Percentiles rank a stretch among this genome's conserved stretches.
These are phyloP conservation scores for Phaseolus coccineus DNA, from an alignment of 331 rosid genomes.

Conservation along the genomic window DNA sequence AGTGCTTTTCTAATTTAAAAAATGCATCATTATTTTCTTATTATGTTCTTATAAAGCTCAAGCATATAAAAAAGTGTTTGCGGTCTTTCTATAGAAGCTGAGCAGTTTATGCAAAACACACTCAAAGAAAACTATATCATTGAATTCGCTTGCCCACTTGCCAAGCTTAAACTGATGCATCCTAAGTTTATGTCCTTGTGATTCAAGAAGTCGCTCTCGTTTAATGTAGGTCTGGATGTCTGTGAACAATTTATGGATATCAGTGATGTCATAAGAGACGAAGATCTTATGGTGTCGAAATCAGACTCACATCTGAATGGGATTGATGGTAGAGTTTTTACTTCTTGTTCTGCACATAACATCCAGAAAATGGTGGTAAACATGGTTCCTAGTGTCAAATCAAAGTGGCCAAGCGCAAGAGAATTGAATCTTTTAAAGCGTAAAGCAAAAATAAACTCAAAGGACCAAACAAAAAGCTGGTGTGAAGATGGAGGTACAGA, in stretches of 20 bases:
- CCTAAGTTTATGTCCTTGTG: constrained; percentile 29
- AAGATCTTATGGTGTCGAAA: constrained; percentile 81
- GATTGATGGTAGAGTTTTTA: constrained; percentile 68
- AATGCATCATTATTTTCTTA: not conserved
- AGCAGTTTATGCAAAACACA: not conserved
- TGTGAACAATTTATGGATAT: constrained; percentile 98
- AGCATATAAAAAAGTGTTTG: not conserved
- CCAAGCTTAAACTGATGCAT: constrained; percentile 1
- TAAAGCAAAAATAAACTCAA: constrained; percentile 85
- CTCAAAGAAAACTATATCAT: not conserved
- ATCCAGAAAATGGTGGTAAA: constrained; percentile 89
- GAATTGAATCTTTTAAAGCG: constrained; percentile 91
- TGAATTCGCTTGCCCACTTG: not conserved
- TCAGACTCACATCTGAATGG: constrained; percentile 67
- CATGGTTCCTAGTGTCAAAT: constrained; percentile 87
- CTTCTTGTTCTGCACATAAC: constrained; percentile 74
- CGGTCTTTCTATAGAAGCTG: not conserved
- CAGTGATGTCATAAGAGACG: constrained; percentile 94
- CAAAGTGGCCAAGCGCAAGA: constrained; percentile 95
- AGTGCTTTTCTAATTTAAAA: not conserved
- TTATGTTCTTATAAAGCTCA: not conserved
- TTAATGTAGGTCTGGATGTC: constrained; percentile 81
- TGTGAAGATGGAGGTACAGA: constrained; percentile 81
- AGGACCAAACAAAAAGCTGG: constrained; percentile 89
- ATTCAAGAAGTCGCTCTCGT: constrained; percentile 38